A percentile compares a stretch with the other conserved stretches of the same genome.
These are phyloP conservation scores for Candida pseudofarinosa DNA, from an alignment of 805 yeast species.

Conservation along the genomic window DNA sequence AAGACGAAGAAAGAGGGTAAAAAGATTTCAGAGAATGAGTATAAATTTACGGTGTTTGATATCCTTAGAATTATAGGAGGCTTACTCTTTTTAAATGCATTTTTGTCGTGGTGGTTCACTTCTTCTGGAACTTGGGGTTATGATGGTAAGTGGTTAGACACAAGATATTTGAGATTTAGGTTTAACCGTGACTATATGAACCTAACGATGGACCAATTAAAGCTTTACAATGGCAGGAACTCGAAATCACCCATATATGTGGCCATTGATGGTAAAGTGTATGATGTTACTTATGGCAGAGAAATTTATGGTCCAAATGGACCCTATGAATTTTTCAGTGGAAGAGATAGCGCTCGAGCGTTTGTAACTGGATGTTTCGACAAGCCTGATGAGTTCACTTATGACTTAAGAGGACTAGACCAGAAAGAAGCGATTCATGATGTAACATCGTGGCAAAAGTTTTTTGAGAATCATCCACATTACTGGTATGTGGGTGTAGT, in stretches of 20 bases:
- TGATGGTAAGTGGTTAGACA: slow-evolving; percentile 46
- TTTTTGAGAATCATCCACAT: slow-evolving; percentile 38
- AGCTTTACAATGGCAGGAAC: slow-evolving; percentile 50
- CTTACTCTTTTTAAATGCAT: slow-evolving; percentile 40
- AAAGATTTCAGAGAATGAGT: slow-evolving; percentile 1
- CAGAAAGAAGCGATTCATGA: slow-evolving; percentile 33
- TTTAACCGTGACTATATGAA: slow-evolving; percentile 13
- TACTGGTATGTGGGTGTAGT: slow-evolving; percentile 67
- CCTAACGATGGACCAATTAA: slow-evolving; percentile 44
- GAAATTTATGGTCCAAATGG: slow-evolving; percentile 58
- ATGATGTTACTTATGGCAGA: slow-evolving; percentile 53
- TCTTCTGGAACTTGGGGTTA: slow-evolving; percentile 59
- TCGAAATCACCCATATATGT: slow-evolving; percentile 49
- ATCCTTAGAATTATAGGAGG: slow-evolving; percentile 44
- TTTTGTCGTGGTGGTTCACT: slow-evolving; percentile 57
- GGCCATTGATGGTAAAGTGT: slow-evolving; percentile 58
- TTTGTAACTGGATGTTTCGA: slow-evolving; percentile 67
- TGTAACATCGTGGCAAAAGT: slow-evolving; percentile 50
- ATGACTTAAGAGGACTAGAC: slow-evolving; percentile 62
- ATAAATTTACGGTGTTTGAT: slow-evolving; percentile 34
- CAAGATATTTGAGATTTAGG: slow-evolving; percentile 33
- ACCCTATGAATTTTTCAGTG: slow-evolving; percentile 53
- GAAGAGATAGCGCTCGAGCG: slow-evolving; percentile 65
- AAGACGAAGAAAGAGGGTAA: not conserved
- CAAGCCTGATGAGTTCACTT: slow-evolving; percentile 51